Evolutionary conservation across 169 alveolate genomes (phyloP).

Genomic region (Cyclospora cayetanensis): DNA sequence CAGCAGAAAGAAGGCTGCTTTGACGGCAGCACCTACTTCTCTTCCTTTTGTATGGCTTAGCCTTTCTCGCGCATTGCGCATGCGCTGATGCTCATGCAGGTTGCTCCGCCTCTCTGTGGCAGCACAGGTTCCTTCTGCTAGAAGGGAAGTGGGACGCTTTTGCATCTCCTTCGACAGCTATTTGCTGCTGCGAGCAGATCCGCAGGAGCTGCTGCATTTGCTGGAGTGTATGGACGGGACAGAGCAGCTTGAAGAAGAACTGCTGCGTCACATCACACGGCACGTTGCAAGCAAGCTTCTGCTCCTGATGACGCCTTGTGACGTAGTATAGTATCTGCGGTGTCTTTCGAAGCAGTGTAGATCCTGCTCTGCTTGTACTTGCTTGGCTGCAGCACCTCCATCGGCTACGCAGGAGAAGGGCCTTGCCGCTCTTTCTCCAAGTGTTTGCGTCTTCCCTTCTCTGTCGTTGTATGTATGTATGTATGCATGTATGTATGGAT

Average conservation of each 20-base stretch:
- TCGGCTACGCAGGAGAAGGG: neutral
- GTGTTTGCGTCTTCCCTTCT: neutral
- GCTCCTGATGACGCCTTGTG: conserved; percentile 48
- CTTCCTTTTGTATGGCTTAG: neutral
- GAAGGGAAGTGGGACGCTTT: neutral
- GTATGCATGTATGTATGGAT: neutral
- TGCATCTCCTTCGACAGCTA: neutral
- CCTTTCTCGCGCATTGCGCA: neutral
- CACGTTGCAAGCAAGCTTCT: neutral
- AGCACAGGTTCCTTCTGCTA: neutral
- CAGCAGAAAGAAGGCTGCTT: neutral
- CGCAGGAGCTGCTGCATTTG: conserved; percentile 57
- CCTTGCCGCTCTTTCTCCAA: neutral
- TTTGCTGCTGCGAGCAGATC: conserved; percentile 37
- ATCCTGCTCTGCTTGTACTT: neutral
- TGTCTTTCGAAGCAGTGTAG: neutral
- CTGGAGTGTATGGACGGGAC: conserved; percentile 29
- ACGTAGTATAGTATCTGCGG: neutral
- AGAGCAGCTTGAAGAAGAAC: neutral
- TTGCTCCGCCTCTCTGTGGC: conserved; percentile 14
- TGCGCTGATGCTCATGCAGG: conserved; percentile 55
- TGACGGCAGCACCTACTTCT: neutral
- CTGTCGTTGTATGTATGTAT: neutral
- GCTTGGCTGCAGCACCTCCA: neutral
- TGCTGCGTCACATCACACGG: conserved; percentile 3